Evolutionary conservation across 306 rosid genomes (phyloP).

Genomic region (Quercus berberidifolia): DNA sequence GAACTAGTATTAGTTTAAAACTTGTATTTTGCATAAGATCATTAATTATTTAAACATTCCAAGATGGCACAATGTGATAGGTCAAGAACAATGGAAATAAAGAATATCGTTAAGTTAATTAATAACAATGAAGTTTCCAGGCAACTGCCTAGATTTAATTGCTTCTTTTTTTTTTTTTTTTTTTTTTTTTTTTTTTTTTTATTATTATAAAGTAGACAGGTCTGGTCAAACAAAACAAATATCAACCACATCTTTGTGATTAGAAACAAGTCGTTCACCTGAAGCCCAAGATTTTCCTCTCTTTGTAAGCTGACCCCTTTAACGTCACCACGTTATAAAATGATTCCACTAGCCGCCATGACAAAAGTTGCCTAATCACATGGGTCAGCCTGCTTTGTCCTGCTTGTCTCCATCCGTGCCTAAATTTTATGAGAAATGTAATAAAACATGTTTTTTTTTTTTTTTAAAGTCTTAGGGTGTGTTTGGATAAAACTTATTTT

Average conservation of each 20-base stretch:
- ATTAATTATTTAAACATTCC: not conserved
- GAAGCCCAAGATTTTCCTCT: not conserved
- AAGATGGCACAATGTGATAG: not conserved
- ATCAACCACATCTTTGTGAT: not conserved
- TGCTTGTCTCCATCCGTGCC: not conserved
- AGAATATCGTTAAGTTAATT: not conserved
- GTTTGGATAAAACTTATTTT: too few species aligned
- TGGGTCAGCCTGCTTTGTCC: not conserved
- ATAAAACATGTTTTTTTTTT: too few species aligned
- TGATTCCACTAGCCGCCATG: not conserved
- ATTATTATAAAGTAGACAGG: too few species aligned
- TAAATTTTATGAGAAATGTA: not conserved
- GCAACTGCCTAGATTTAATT: not conserved
- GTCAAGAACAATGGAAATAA: not conserved
- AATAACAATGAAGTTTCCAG: not conserved
- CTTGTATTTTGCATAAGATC: not conserved
- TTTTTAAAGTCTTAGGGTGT: too few species aligned
- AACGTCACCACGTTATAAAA: too few species aligned
- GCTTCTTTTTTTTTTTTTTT: too few species aligned
- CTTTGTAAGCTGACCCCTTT: not conserved
- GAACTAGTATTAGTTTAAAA: not conserved
- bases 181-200: too few species aligned
- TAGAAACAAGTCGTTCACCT: not conserved
- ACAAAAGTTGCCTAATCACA: too few species aligned
- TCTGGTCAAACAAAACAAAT: slow-evolving; percentile 1